phyloP scores from a whole-genome alignment of 1,284 basidiomycete species.

The Microbotryum lychnidis-dioicae region DNA sequence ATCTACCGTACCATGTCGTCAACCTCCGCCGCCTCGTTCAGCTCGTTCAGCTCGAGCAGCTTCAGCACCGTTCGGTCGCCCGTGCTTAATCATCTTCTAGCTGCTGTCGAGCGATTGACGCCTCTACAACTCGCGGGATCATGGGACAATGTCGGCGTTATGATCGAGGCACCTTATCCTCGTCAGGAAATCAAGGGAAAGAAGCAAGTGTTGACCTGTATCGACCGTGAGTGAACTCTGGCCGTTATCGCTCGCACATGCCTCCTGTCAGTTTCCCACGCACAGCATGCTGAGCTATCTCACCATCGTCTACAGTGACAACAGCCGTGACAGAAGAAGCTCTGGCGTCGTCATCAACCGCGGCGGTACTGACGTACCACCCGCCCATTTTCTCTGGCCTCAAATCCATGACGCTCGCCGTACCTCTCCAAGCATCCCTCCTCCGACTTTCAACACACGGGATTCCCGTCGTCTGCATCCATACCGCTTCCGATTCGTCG shows the following conservation, averaged over 20 bases:
- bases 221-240: slow-evolving; percentile 19
- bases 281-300: not conserved
- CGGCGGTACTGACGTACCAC: slow-evolving; percentile 27
- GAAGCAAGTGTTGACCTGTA: slow-evolving; percentile 17
- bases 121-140: slow-evolving; percentile 22
- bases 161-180: slow-evolving; percentile 23
- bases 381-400: slow-evolving; percentile 32
- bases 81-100: slow-evolving; percentile 8
- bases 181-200: not conserved
- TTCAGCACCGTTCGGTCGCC: too few relatives aligned
- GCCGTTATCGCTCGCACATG: not conserved
- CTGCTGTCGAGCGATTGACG: slow-evolving; percentile 12
- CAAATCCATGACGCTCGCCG: slow-evolving; percentile 20
- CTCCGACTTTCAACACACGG: slow-evolving; percentile 17
- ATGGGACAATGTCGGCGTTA: slow-evolving; percentile 32
- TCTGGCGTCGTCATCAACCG: slow-evolving; percentile 13
- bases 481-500: slow-evolving; percentile 28
- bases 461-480: slow-evolving; percentile 22
- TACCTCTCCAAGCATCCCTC: slow-evolving; percentile 15
- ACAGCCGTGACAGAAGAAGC: slow-evolving; percentile 15
- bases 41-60: too few relatives aligned
- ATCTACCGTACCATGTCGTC: too few relatives aligned
- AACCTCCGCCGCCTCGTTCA: too few relatives aligned
- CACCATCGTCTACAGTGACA: slow-evolving; percentile 14
- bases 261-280: not conserved